Conservation (phyloP, 495 filamentous ascomycete species). For the Coniosporium apollinis region DNA sequence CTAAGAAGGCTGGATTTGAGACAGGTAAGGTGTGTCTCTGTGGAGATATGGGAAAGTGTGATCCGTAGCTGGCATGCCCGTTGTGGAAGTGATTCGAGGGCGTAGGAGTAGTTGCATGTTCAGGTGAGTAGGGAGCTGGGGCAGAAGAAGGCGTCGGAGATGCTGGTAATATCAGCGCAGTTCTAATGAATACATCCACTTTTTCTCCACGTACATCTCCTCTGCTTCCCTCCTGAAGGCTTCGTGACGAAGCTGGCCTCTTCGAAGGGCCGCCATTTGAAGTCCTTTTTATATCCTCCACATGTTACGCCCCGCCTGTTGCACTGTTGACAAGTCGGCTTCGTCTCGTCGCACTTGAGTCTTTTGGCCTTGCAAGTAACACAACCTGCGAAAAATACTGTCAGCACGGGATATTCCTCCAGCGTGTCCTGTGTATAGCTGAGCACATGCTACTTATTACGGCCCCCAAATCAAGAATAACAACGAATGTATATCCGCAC, state of each 20-base stretch:
- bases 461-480: background rate
- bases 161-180: too few relatives aligned
- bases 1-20: too few relatives aligned
- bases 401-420: background rate
- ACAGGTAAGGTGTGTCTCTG: too few relatives aligned
- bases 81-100: too few relatives aligned
- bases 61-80: too few relatives aligned
- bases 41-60: too few relatives aligned
- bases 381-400: slow-evolving; percentile 38
- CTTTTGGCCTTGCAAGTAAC: slow-evolving; percentile 69
- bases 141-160: too few relatives aligned
- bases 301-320: slow-evolving; percentile 51
- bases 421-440: background rate
- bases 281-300: slow-evolving; percentile 69
- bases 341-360: slow-evolving; percentile 67
- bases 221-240: too few relatives aligned
- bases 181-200: too few relatives aligned
- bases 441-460: slow-evolving; percentile 1
- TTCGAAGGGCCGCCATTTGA: slow-evolving; percentile 71
- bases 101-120: too few relatives aligned
- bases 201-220: too few relatives aligned
- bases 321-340: slow-evolving; percentile 61
- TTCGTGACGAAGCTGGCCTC: slow-evolving; percentile 44
- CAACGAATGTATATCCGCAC: slow-evolving; percentile 30
- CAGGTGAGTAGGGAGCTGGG: too few relatives aligned